Percentiles rank a stretch among this genome's conserved stretches.
phyloP scores from a whole-genome alignment of 2,329 filamentous ascomycete genomes.

The Phyllosticta citriasiana region DNA sequence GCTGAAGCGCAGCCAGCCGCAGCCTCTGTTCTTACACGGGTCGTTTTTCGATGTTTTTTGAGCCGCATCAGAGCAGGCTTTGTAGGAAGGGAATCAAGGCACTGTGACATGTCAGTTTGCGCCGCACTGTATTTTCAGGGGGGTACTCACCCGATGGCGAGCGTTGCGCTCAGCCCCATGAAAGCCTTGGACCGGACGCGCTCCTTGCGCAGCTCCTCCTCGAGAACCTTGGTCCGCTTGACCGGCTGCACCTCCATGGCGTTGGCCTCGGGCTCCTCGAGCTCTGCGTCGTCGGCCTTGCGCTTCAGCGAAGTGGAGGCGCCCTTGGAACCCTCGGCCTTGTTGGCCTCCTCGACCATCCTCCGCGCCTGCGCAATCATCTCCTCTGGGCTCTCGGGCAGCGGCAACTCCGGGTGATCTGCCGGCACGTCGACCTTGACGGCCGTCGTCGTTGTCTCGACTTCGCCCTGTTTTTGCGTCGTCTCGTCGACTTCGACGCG shows the following conservation, averaged over 20 bases:
- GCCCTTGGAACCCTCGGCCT: constrained; percentile 29
- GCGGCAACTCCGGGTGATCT: constrained; percentile 55
- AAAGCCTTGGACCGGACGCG: constrained; percentile 77
- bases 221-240: constrained; percentile 66
- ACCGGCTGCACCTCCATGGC: constrained; percentile 36
- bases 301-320: constrained; percentile 22
- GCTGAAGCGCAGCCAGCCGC: background rate
- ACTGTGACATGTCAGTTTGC: background rate
- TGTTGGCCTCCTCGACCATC: constrained; percentile 70
- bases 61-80: constrained; percentile 1
- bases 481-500: constrained; percentile 62
- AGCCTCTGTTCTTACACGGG: too few relatives aligned
- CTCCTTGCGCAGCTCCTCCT: constrained; percentile 74
- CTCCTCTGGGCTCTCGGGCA: constrained; percentile 65
- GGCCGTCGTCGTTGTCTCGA: constrained; percentile 60
- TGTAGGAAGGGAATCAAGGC: constrained; percentile 10
- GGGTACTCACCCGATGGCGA: constrained; percentile 76
- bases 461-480: constrained; percentile 46
- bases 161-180: constrained; percentile 73
- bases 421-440: constrained; percentile 69
- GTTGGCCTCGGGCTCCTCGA: constrained; percentile 35
- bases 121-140: background rate
- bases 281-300: constrained; percentile 45
- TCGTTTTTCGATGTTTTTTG: too few relatives aligned
- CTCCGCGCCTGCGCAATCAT: constrained; percentile 81